Conservation (phyloP, 179 eudicot species). For the Beta macrorhiza region DNA sequence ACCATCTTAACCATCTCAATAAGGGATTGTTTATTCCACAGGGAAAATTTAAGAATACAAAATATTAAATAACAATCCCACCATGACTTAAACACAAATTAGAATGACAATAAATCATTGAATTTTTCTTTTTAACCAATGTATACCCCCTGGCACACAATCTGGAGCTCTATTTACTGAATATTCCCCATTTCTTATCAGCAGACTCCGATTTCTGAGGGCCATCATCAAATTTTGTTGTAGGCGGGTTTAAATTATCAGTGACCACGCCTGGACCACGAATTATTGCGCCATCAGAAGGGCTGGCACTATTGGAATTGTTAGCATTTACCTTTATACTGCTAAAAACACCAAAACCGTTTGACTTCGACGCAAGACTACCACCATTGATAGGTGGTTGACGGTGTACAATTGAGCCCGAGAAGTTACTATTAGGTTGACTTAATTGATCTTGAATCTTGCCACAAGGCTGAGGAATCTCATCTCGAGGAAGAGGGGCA, state of each 20-base stretch:
- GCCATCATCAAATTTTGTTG: slow-evolving; percentile 15
- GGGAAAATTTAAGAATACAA: slow-evolving; percentile 3
- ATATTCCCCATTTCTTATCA: slow-evolving; percentile 31
- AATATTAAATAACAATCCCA: not conserved
- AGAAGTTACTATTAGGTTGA: slow-evolving; percentile 13
- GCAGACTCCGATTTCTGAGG: slow-evolving; percentile 9
- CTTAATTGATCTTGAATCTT: slow-evolving; percentile 4
- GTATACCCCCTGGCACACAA: slow-evolving; percentile 1
- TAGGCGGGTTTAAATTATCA: slow-evolving; percentile 10
- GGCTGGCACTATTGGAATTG: slow-evolving; percentile 6
- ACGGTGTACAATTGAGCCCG: not conserved
- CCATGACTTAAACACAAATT: not conserved
- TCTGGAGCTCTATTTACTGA: slow-evolving; percentile 31
- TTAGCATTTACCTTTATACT: slow-evolving; percentile 15
- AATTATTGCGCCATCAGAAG: slow-evolving; percentile 16
- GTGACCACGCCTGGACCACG: slow-evolving; percentile 7
- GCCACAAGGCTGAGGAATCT: not conserved
- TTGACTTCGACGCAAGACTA: slow-evolving; percentile 9
- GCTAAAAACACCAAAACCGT: slow-evolving; percentile 40
- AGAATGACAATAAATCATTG: not conserved
- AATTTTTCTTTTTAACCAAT: slow-evolving; percentile 3
- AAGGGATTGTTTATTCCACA: not conserved
- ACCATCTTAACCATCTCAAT: not conserved
- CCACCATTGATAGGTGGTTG: slow-evolving; percentile 14
- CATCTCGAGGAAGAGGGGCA: slow-evolving; percentile 23